Percentiles rank a stretch among this genome's conserved stretches.
Conservation (phyloP, 345 rosid species). For the Eucalyptus erythrocorys region DNA sequence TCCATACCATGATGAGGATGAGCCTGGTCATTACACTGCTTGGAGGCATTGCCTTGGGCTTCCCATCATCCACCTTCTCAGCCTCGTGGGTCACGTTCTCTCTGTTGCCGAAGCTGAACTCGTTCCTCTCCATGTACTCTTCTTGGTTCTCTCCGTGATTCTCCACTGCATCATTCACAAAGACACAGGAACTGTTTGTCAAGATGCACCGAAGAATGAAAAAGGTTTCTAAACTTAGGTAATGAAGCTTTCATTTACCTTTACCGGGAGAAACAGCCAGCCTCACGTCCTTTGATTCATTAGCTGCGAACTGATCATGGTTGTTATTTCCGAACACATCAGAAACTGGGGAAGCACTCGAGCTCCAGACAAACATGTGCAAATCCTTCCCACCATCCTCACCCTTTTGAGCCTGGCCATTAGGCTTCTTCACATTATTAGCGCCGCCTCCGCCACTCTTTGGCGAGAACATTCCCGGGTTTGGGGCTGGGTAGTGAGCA, state of each 20-base stretch:
- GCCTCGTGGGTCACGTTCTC: constrained; percentile 27
- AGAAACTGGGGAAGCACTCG: constrained; percentile 90
- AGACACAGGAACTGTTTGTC: background rate
- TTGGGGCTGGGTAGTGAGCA: constrained; percentile 86
- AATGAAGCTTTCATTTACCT: constrained; percentile 12
- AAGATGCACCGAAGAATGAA: background rate
- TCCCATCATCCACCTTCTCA: constrained; percentile 12
- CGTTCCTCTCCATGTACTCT: constrained; percentile 66
- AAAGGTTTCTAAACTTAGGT: background rate
- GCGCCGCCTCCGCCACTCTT: constrained; percentile 10
- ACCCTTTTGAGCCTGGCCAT: constrained; percentile 14
- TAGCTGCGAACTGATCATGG: constrained; percentile 4
- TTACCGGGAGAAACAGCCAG: constrained; percentile 75
- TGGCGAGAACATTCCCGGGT: constrained; percentile 82
- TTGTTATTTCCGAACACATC: constrained; percentile 74
- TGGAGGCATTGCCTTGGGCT: constrained; percentile 81
- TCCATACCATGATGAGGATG: constrained; percentile 97
- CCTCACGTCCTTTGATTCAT: constrained; percentile 60
- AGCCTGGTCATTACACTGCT: constrained; percentile 98
- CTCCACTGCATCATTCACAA: constrained; percentile 4
- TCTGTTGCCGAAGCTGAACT: constrained; percentile 73
- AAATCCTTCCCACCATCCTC: constrained; percentile 65
- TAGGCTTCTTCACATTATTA: constrained; percentile 11
- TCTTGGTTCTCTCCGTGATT: constrained; percentile 24
- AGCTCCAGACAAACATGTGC: constrained; percentile 98